Base-by-base conservation (phyloP, 164 flowering plant genomes). In the Amborella trichopoda region DNA sequence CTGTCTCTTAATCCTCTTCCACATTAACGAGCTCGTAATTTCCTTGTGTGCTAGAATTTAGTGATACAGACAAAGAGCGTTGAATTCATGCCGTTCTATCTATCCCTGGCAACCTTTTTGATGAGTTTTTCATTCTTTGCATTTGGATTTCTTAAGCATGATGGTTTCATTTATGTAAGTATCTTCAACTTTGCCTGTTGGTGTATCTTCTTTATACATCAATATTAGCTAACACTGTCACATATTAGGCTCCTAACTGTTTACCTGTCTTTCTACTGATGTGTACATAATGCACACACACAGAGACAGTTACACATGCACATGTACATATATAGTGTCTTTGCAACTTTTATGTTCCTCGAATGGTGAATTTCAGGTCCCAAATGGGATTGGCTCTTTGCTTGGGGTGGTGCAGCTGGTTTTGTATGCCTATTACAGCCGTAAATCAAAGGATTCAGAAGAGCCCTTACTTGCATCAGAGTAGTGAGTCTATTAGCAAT, bases 311-410 rank as follows among this genome's bases (percentile, higher is more conserved):
- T 16, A n/a, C 3, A 4, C 14, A 17, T 24, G 17, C 19, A 23
- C 44, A 5, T n/a, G 42, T 22, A 2, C 1, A 22, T 48, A 13
- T 12, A 16, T 14, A 5, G 21, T 4, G 18, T 4, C 18, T 22
- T 28, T 27, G 14, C 14, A 30, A 8, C 17, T 22, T 38, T 38
- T 10, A 3, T 19, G 20, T 6, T 16, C 20, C 16, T 16, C 14
- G 9, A 0, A 30, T 30, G 16, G 16, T 67, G 20, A 32, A 44
- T 62, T 71, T 50, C 91, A 90, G 98, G 74, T 75, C 24, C 98
- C 98, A 28, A 90, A 86, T 69, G 96, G 89, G 13, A 71, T 83
- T 36, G 98, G 98, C 26, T 65, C 86, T 3, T 3, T 83, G 38
- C 59, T 90, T 48, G 98, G 93, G 30, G 48, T 60, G 34, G 48